Base-by-base conservation (phyloP, 352 stramenopile genomes). In the Pythium scleroteichum region DNA sequence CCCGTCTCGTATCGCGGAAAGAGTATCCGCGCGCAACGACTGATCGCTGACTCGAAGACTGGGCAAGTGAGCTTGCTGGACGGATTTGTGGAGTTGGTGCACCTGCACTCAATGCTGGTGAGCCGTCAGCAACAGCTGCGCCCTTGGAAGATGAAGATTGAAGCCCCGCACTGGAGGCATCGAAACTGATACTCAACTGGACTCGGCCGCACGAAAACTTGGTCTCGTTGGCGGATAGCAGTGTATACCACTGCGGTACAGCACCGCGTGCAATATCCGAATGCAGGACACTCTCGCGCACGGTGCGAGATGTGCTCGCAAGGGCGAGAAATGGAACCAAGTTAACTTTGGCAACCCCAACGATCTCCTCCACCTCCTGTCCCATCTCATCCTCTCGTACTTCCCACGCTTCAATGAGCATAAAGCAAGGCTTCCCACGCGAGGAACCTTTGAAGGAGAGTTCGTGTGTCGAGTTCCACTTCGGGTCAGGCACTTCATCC, bases 291-390 rank as follows among this genome's bases (percentile, higher is more conserved):
- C 86, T 94, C 59, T 92, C 80, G 14, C 84, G 78, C 32, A 92
- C 87, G 0, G 82, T 90, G 35, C 82, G 73, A n/a, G 82, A 93
- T 9, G 83, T 85, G 59, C 82, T 92, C 14, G 85, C 87, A 27
- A 95, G 69, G 2, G 87, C 87, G 46, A 95, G 65, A 64, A 94
- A 95, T n/a, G 87, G 87, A 17, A 86, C 87, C 40, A 95, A 60
- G 50, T 95, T 95, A 19, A 95, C 87, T 62, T 94, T 95, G 20
- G 85, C 85, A 9, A 95, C 85, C 20, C 85, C 87, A 26, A 95
- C 59, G 26, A 95, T 62, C 59, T 89, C 81, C 52, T 95, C 86
- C 3, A 75, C 69, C 4, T 82, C 68, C 3, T 55, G 27, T 3
- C 69, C 72, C n/a, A 75, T 51, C 26, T 78, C 74, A 2, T 69